phyloP scores from a whole-genome alignment of 2,329 filamentous ascomycete genomes.

The Fusarium pseudoanthophilum region DNA sequence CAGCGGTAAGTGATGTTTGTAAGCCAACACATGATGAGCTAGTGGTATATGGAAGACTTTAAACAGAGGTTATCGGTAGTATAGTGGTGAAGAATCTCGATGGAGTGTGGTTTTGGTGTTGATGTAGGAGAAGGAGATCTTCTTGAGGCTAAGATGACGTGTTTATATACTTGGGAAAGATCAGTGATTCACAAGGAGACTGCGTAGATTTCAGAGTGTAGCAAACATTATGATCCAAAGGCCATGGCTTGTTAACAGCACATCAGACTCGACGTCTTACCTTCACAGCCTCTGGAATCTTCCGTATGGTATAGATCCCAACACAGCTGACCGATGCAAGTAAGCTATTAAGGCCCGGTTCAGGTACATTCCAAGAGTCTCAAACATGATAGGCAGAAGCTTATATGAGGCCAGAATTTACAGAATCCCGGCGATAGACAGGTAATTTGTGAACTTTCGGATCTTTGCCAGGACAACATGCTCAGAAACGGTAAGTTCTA shows the following conservation, averaged over 20 bases:
- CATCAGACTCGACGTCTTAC: too few species aligned
- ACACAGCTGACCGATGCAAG: background rate
- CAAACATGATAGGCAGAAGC: too few species aligned
- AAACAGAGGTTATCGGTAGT: too few species aligned
- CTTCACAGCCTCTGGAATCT: background rate
- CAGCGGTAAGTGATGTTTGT: background rate
- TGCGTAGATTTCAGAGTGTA: accelerated
- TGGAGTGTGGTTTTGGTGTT: background rate
- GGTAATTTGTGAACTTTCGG: accelerated
- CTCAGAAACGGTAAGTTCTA: accelerated
- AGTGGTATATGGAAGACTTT: too few species aligned
- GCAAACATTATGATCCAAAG: accelerated
- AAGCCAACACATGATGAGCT: background rate
- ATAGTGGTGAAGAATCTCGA: too few species aligned
- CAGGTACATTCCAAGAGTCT: too few species aligned
- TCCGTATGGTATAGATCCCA: too few species aligned
- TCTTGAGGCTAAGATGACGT: background rate
- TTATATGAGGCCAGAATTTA: too few species aligned
- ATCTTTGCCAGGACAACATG: background rate
- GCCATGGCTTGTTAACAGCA: accelerated
- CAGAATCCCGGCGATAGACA: accelerated
- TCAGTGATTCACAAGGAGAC: background rate
- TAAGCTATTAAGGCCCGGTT: background rate
- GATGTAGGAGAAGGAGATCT: too few species aligned
- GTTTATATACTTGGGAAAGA: background rate